Base-by-base conservation (phyloP, 495 filamentous ascomycete species). In the Friedmanniomyces endolithicus region DNA sequence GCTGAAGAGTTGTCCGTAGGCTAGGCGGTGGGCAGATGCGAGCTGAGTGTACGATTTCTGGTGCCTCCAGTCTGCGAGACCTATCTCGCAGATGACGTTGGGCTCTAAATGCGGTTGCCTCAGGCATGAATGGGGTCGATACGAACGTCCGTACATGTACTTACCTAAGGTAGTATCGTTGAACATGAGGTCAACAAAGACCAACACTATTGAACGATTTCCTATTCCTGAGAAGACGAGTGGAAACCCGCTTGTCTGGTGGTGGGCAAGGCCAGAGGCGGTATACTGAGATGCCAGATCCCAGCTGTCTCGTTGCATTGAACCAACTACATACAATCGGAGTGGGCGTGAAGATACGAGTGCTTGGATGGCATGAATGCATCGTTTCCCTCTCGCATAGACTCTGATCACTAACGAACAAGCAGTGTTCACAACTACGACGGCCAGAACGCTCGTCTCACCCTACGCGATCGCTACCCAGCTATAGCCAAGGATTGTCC, bases 331-430 rank as follows among this genome's bases (percentile, higher is more conserved):
- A 72, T 16, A 67, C 63, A 25, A 71, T 74, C 34, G 69, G 74
- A 22, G 61, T 73, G 16, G 82, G 85, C 34, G 72, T 79, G 14
- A 96, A 96, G 69, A 80, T 96, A 56, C 82, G 90, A 50, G 95
- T 96, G 69, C 74, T 96, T 23, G 90, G 88, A 68, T 96, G 90
- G 89, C 92, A 75, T 72, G 81, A 67, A 24, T 50, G 24, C 33
- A 40, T 31, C 44, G 4, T 22, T 3, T 27, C 11, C 17, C 23
- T 4, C 3, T 47, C 3, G 24, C 44, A 23, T 47, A 45, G 27
- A 31, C 27, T 31, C 27, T 31, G 4, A 31, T 3, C 27, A 33
- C 31, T 25, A 39, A 34, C 12, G 2, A 8, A 35, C 44, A 9
- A 39, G 27, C 19, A 94, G 88, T 64, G 85, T 94, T 34, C 74